Conservation (phyloP, 1,284 basidiomycete genomes). For the Malassezia slooffiae region DNA sequence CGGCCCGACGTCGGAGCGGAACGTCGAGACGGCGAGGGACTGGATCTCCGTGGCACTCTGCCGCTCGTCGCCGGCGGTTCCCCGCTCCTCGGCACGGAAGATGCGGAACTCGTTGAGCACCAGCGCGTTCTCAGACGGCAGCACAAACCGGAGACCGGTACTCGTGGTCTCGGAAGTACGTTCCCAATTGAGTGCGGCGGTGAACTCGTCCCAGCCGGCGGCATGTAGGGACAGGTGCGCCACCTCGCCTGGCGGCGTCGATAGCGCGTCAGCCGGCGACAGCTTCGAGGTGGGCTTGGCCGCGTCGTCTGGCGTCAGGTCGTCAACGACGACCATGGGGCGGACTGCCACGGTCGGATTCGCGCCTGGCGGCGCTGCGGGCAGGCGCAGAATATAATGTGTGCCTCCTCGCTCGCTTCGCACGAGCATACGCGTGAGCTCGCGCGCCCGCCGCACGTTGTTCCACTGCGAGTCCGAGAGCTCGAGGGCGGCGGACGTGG, state of each 20-base stretch:
- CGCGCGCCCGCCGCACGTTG: conserved; percentile 16
- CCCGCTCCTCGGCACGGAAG: conserved; percentile 1
- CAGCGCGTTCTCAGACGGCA: conserved; percentile 6
- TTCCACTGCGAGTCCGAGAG: conserved; percentile 14
- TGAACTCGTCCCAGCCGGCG: conserved; percentile 9
- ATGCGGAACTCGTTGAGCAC: conserved; percentile 13
- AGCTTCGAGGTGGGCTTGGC: background rate
- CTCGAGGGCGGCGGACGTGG: conserved; percentile 7
- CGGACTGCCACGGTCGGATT: conserved; percentile 9
- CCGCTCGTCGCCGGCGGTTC: background rate
- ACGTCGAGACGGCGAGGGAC: conserved; percentile 8
- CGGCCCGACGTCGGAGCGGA: conserved; percentile 12
- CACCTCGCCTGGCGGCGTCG: conserved; percentile 1
- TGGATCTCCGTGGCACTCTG: conserved; percentile 1
- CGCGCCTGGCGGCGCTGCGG: conserved; percentile 10
- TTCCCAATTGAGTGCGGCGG: conserved; percentile 6
- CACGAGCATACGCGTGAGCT: conserved; percentile 10
- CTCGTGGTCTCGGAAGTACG: background rate
- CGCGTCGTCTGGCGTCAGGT: conserved; percentile 1
- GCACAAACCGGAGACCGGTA: conserved; percentile 12
- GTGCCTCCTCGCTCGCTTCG: too few relatives aligned
- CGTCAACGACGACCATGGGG: conserved; percentile 9
- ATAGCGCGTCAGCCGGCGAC: background rate
- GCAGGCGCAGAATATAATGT: conserved; percentile 5
- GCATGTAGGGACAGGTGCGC: background rate